A percentile compares a stretch with the other conserved stretches of the same genome.
phyloP scores from a whole-genome alignment of 202 grass and related monocot genomes.

The Schoenoplectus tabernaemontani region DNA sequence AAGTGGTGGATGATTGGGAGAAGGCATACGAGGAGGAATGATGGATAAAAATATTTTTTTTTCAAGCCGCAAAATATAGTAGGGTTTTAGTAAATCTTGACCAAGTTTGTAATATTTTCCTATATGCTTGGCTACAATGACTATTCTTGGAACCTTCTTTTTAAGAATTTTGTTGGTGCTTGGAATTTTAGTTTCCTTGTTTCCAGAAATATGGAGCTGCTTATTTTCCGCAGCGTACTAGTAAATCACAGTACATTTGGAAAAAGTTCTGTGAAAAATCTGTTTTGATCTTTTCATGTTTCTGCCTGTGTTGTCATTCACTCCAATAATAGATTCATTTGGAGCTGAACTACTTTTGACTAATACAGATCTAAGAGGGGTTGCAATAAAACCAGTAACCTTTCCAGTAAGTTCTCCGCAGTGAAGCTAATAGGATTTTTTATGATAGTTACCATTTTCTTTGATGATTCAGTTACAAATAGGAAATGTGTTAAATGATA shows the following conservation, averaged over 20 bases:
- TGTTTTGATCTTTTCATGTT: not conserved
- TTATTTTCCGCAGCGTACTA: not conserved
- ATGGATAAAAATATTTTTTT: not conserved
- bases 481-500: not conserved
- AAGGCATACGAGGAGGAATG: constrained; percentile 58
- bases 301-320: not conserved
- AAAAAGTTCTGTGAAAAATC: not conserved
- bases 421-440: not conserved
- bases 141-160: not conserved
- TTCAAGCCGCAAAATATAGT: not conserved
- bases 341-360: too few relatives aligned
- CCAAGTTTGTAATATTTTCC: not conserved
- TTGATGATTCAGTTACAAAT: not conserved
- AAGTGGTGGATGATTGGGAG: constrained; percentile 89
- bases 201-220: not conserved
- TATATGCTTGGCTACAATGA: not conserved
- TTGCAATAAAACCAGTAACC: not conserved
- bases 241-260: not conserved
- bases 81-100: not conserved
- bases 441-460: not conserved
- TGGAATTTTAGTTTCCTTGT: constrained; percentile 4
- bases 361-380: not conserved
- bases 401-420: not conserved
- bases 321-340: too few relatives aligned
- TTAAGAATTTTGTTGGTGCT: not conserved